Percentiles rank a stretch among this genome's conserved stretches.
Conservation (phyloP, 768 basidiomycete species). For the Psilocybe azurescens region DNA sequence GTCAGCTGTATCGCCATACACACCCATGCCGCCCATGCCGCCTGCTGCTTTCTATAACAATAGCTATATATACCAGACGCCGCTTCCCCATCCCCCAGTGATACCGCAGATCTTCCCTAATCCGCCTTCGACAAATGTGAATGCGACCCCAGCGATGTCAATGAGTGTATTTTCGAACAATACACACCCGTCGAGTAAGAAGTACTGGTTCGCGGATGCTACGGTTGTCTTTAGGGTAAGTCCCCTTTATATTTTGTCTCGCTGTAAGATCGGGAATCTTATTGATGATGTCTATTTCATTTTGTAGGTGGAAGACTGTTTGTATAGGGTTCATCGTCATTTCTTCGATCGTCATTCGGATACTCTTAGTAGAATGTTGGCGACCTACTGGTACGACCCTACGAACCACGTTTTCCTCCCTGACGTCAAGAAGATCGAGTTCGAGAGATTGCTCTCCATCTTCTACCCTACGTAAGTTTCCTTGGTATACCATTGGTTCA, state of each 20-base stretch:
- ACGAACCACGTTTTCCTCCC: slow-evolving; percentile 25
- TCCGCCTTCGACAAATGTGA: neutral
- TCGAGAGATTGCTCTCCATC: slow-evolving; percentile 37
- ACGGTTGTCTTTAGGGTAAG: slow-evolving; percentile 26
- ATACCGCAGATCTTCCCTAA: slow-evolving; percentile 4
- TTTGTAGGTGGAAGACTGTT: slow-evolving; percentile 26
- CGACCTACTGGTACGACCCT: slow-evolving; percentile 3
- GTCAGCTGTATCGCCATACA: slow-evolving; percentile 4
- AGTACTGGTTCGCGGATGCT: slow-evolving; percentile 26
- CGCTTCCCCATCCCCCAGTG: neutral
- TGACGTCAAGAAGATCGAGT: slow-evolving; percentile 43
- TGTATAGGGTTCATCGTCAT: slow-evolving; percentile 31
- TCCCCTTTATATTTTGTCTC: neutral
- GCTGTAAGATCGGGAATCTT: neutral
- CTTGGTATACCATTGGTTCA: neutral
- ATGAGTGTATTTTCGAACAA: neutral
- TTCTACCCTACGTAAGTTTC: slow-evolving; percentile 39
- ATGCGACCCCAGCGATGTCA: neutral
- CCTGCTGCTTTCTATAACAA: neutral
- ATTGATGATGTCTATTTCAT: neutral
- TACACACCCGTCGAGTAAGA: slow-evolving; percentile 9
- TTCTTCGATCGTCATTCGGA: slow-evolving; percentile 33
- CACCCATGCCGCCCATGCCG: neutral
- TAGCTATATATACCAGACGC: slow-evolving; percentile 15
- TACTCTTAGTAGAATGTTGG: slow-evolving; percentile 24